A percentile compares a stretch with the other conserved stretches of the same genome.
These are phyloP conservation scores for Globisporangium spinosum DNA, from an alignment of 352 stramenopile genomes.

Conservation along the genomic window DNA sequence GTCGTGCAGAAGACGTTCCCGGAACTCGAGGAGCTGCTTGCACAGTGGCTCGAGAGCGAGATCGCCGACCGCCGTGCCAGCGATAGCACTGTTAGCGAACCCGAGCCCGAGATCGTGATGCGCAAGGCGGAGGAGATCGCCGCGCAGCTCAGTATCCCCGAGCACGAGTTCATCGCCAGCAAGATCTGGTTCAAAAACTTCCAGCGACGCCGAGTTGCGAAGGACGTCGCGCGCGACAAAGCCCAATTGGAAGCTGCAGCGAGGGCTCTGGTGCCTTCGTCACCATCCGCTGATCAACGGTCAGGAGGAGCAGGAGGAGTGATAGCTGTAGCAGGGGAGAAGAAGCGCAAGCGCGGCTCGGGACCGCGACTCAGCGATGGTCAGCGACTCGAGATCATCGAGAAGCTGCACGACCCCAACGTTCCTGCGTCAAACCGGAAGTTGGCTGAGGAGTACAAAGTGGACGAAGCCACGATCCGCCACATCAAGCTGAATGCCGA, in stretches of 20 bases:
- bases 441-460: conserved; percentile 12
- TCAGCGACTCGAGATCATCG: conserved; percentile 18
- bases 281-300: background rate
- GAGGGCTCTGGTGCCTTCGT: background rate
- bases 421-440: conserved; percentile 15
- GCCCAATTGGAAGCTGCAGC: background rate
- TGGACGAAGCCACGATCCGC: conserved; percentile 19
- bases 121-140: conserved; percentile 15
- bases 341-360: conserved; percentile 17
- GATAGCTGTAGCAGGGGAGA: background rate
- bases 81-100: background rate
- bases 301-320: background rate
- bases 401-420: conserved; percentile 9
- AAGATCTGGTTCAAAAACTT: conserved; percentile 15
- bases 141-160: background rate
- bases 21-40: conserved; percentile 16
- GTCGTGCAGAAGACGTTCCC: conserved; percentile 16
- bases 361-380: conserved; percentile 16
- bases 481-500: conserved; percentile 16
- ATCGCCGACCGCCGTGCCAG: background rate
- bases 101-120: background rate
- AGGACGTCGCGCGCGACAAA: background rate
- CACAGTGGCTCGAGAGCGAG: conserved; percentile 7
- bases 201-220: conserved; percentile 8
- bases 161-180: conserved; percentile 17